A percentile compares a stretch with the other conserved stretches of the same genome.
Conservation (phyloP, 306 rosid genomes). For the Rosa chinensis region DNA sequence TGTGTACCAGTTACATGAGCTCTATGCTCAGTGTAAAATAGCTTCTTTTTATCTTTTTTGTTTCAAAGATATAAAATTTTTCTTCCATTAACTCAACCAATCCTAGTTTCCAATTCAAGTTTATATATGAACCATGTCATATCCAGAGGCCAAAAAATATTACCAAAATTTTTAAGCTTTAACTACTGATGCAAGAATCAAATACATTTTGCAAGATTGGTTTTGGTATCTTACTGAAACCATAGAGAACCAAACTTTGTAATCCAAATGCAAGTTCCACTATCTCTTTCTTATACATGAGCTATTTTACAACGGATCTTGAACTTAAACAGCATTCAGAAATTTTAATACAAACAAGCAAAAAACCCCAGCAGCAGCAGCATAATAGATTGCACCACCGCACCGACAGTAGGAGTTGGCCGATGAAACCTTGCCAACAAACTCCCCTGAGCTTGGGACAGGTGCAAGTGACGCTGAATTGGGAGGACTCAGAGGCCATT, state of each 20-base stretch:
- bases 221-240: neutral
- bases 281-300: neutral
- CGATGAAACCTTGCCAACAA: conserved; percentile 54
- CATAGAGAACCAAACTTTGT: neutral
- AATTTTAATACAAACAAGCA: conserved; percentile 15
- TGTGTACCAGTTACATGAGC: too few species aligned
- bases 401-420: conserved; percentile 27
- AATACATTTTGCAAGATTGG: neutral
- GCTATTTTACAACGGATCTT: neutral
- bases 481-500: conserved; percentile 34
- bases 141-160: neutral
- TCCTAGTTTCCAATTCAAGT: neutral
- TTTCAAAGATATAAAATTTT: too few species aligned
- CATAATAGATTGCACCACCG: neutral
- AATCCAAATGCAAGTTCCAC: neutral
- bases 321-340: neutral
- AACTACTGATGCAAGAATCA: neutral
- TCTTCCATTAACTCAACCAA: neutral
- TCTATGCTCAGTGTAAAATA: too few species aligned
- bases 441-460: conserved; percentile 53
- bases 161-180: neutral
- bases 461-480: conserved; percentile 34
- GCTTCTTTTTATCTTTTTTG: too few species aligned
- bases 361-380: conserved; percentile 27
- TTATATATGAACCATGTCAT: neutral